Percentiles rank a stretch among this genome's conserved stretches.
These are phyloP conservation scores for Pleurotus citrinopileatus DNA, from an alignment of 768 basidiomycete species.

Conservation along the genomic window DNA sequence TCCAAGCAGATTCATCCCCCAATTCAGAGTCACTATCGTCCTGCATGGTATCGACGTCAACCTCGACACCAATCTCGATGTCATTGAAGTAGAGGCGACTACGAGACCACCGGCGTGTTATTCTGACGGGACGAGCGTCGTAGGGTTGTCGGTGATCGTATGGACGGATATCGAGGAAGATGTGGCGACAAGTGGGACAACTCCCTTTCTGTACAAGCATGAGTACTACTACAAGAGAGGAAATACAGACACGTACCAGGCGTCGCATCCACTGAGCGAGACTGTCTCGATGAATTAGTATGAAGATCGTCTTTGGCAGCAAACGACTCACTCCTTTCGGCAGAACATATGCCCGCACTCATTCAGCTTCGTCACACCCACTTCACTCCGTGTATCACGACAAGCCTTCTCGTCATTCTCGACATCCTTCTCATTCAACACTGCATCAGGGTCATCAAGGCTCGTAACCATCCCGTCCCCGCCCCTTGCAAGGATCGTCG, in stretches of 20 bases:
- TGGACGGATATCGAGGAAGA: conserved; percentile 52
- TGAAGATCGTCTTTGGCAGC: conserved; percentile 6
- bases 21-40: not conserved
- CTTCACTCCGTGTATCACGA: conserved; percentile 13
- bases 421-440: not conserved
- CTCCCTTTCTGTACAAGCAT: conserved; percentile 52
- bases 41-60: not conserved
- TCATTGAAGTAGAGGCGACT: not conserved
- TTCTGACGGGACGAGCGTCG: not conserved
- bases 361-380: conserved; percentile 53
- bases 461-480: conserved; percentile 12
- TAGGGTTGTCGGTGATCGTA: conserved; percentile 8
- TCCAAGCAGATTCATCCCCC: not conserved
- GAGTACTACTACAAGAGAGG: not conserved
- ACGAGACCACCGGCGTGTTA: not conserved
- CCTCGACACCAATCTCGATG: not conserved
- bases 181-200: conserved; percentile 64
- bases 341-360: conserved; percentile 71
- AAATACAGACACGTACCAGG: conserved; percentile 34
- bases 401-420: conserved; percentile 8
- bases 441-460: not conserved
- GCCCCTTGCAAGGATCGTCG: conserved; percentile 34
- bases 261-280: conserved; percentile 65
- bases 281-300: conserved; percentile 26
- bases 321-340: conserved; percentile 49